Evolutionary conservation across 208 protist genomes (phyloP).

Genomic region (Crithidia fasciculata): DNA sequence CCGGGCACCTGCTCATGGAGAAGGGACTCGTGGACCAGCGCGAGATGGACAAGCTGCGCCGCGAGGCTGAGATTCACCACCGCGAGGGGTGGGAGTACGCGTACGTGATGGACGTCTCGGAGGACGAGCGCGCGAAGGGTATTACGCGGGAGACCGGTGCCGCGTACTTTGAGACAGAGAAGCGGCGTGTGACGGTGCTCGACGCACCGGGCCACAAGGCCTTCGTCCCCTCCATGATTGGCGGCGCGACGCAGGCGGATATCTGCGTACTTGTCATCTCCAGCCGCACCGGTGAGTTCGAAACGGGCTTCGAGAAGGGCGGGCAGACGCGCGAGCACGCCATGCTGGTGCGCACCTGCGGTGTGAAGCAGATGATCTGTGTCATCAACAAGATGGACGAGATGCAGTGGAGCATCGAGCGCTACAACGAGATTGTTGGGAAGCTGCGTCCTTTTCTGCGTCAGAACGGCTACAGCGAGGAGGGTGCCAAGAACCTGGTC

Average conservation of each 20-base stretch:
- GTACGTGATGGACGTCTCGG: constrained; percentile 98
- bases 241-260: constrained; percentile 98
- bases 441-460: constrained; percentile 97
- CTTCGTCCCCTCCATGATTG: constrained; percentile 99
- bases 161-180: constrained; percentile 96
- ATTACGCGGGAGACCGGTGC: constrained; percentile 98
- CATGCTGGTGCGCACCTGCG: constrained; percentile 98
- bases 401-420: constrained; percentile 94
- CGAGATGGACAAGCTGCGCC: constrained; percentile 98
- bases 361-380: constrained; percentile 97
- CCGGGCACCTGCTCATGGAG: constrained; percentile 96
- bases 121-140: constrained; percentile 98
- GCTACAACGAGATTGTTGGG: constrained; percentile 95
- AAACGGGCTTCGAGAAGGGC: constrained; percentile 98
- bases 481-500: constrained; percentile 86
- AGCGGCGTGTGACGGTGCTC: constrained; percentile 97
- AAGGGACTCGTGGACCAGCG: constrained; percentile 97
- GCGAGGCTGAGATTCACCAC: constrained; percentile 97
- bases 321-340: constrained; percentile 99
- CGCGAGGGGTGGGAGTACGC: constrained; percentile 98
- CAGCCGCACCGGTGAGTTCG: constrained; percentile 98
- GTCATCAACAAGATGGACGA: constrained; percentile 99
- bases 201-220: constrained; percentile 99
- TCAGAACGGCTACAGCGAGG: constrained; percentile 93
- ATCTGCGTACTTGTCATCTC: constrained; percentile 99